Base-by-base conservation (phyloP, 805 yeast genomes). In the Cyberlindnera euphorbiae region DNA sequence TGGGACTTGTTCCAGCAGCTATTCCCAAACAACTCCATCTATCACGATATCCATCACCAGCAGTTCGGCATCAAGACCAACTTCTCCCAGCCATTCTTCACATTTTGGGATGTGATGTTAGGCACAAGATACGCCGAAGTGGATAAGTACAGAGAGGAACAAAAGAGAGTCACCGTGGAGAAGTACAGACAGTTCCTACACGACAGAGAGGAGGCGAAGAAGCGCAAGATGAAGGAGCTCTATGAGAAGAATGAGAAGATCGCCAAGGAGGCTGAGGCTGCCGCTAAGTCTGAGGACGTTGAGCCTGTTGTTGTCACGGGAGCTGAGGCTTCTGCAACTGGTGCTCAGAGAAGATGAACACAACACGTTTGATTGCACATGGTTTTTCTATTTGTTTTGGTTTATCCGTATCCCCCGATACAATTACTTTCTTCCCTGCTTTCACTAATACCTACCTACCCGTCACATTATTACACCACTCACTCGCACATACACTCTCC, bases 1-100 rank as follows among this genome's bases (percentile, higher is more conserved):
- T 83, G 67, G 59, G 98, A 93, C 60, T 78, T 89, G 16, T 83
- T 93, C 71, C 98, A 93, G 67, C 56, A 77, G 28, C 38, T 90
- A 16, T 93, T 93, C 74, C 97, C 97, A 45, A 93, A 93, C 65
- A 88, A 93, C 57, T 83, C 97, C 11, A 82, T 88, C 22, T 93
- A 88, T 60, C 98, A 93, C 56, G 98, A 93, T 62, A 89, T 93
- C 50, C 98, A 93, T 59, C 98, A 93, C 63, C 98, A 93, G 69
- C 78, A 77, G 52, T 93, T 90, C 70, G 98, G 98, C 26, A 79
- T 93, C 63, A 87, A 87, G 67, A 78, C 82, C 39, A 93, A 93
- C 65, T 93, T 80, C 55, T 81, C 94, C 11, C 98, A 93, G 68
- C 98, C 98, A 4, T 93, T 90, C 66, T 93, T 93, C 64, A 82